These are phyloP conservation scores for Phoenix dactylifera DNA, from an alignment of 176 grass and related monocot genomes.

Conservation along the genomic window DNA sequence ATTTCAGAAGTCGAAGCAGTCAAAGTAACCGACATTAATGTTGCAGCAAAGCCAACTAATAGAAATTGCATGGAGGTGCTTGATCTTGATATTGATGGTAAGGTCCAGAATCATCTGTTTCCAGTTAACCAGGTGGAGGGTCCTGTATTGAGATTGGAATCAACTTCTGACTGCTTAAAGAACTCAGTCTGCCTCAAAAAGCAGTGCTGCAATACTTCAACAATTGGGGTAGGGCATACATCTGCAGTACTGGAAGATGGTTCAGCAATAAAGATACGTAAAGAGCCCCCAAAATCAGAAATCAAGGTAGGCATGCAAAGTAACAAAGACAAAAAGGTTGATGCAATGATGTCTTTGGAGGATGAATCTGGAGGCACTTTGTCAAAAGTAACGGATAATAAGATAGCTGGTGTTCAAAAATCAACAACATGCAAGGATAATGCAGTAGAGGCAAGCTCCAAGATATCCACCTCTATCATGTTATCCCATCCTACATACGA, in stretches of 20 bases:
- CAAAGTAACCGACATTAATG: conserved; percentile 17
- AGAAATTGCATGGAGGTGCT: conserved; percentile 2
- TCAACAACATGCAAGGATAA: no score
- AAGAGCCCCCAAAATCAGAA: background rate
- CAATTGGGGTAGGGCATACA: background rate
- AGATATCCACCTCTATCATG: no score
- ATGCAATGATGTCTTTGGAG: background rate
- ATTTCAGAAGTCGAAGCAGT: conserved; percentile 22
- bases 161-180: conserved; percentile 12
- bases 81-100: conserved; percentile 12
- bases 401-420: background rate
- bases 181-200: conserved; percentile 14
- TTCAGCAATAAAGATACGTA: background rate
- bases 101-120: conserved; percentile 5
- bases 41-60: conserved; percentile 11
- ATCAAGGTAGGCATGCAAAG: background rate
- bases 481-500: no score
- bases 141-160: conserved; percentile 3
- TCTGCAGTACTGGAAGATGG: background rate
- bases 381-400: background rate
- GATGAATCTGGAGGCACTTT: background rate
- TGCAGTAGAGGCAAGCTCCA: no score
- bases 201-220: background rate
- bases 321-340: background rate
- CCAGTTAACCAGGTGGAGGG: conserved; percentile 1